phyloP scores from a whole-genome alignment of 345 rosid species.

The Pelargonium nanum region DNA sequence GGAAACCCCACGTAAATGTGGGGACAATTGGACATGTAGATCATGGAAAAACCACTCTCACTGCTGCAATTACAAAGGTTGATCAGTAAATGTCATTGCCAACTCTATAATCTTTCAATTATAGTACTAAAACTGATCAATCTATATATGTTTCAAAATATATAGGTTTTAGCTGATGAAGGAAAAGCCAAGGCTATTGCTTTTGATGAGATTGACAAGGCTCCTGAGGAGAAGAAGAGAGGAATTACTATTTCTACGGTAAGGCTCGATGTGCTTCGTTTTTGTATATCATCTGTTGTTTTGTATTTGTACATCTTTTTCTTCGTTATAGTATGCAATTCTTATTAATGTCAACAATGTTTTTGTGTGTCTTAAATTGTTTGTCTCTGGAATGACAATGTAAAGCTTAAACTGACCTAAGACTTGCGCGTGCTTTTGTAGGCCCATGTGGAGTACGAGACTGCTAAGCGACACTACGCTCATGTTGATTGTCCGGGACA shows the following conservation, averaged over 20 bases:
- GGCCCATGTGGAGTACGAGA: slow-evolving; percentile 99
- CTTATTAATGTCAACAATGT: no score
- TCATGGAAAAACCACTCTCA: slow-evolving; percentile 96
- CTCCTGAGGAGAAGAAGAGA: slow-evolving; percentile 98
- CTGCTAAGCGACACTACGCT: slow-evolving; percentile 78
- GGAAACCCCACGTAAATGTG: slow-evolving; percentile 96
- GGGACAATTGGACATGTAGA: slow-evolving; percentile 99
- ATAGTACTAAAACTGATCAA: no score
- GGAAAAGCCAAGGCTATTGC: slow-evolving; percentile 97
- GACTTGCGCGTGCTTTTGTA: slow-evolving; percentile 17
- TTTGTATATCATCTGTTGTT: no score
- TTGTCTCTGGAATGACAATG: no score
- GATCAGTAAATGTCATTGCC: no score
- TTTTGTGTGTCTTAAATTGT: no score
- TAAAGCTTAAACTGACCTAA: no score
- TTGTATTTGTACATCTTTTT: no score
- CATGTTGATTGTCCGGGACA: slow-evolving; percentile 99
- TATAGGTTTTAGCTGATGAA: slow-evolving; percentile 87
- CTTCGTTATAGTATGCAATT: no score
- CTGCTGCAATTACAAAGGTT: slow-evolving; percentile 96
- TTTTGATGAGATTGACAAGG: slow-evolving; percentile 98
- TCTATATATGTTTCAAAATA: background rate
- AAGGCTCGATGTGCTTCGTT: no score
- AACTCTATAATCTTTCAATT: no score
- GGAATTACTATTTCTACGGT: slow-evolving; percentile 98